phyloP scores from a whole-genome alignment of 1,139 yeast species.

The Debaryomycetaceae sp. region DNA sequence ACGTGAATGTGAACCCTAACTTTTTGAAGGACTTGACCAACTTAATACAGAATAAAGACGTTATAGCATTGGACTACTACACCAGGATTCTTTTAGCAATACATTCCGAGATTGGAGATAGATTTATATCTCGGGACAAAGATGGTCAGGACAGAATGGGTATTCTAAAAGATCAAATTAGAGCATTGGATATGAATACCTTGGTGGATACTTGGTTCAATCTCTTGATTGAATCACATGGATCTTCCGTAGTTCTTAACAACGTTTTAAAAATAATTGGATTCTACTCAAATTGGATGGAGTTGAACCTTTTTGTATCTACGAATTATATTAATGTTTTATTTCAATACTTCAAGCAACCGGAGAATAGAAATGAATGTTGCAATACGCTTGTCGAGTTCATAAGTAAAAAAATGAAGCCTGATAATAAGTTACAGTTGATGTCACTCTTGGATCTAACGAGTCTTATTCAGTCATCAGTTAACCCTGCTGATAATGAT shows the following conservation, averaged over 20 bases:
- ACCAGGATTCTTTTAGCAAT: constrained; percentile 69
- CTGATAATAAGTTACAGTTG: constrained; percentile 78
- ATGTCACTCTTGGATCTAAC: constrained; percentile 68
- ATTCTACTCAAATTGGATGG: constrained; percentile 92
- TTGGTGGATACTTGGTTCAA: constrained; percentile 69
- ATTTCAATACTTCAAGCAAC: constrained; percentile 55
- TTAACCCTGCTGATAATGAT: constrained; percentile 36
- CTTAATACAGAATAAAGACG: constrained; percentile 27
- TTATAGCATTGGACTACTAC: constrained; percentile 69
- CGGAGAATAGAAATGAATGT: constrained; percentile 51
- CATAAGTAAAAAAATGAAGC: constrained; percentile 87
- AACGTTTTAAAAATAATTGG: constrained; percentile 71
- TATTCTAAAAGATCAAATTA: constrained; percentile 73
- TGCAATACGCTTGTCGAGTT: constrained; percentile 78
- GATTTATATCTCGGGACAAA: constrained; percentile 68
- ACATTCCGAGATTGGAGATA: constrained; percentile 93
- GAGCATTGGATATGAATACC: constrained; percentile 70
- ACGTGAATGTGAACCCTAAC: constrained; percentile 58
- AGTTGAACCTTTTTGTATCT: constrained; percentile 72
- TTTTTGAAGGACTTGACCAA: constrained; percentile 65
- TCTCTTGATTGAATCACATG: constrained; percentile 37
- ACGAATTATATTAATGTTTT: constrained; percentile 61
- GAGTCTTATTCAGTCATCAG: constrained; percentile 41
- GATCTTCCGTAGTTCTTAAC: constrained; percentile 48
- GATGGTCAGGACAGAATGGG: constrained; percentile 63